Evolutionary conservation across 352 stramenopile genomes (phyloP), one percentile per base, ranked within the genome.

Genomic region (Pythium diclinum): DNA sequence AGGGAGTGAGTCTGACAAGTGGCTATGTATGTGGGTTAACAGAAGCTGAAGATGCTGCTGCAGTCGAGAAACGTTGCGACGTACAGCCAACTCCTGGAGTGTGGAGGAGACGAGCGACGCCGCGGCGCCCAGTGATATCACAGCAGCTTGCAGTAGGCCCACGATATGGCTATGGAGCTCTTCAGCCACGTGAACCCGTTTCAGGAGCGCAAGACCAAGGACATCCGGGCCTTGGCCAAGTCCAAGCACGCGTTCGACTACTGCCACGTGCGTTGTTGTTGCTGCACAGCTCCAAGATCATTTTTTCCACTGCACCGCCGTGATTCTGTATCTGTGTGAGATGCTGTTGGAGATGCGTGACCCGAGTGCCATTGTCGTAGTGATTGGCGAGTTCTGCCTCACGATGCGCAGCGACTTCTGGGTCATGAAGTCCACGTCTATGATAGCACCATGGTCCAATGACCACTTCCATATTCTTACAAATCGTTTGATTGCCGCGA

Each of bases 171-270:
- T 4, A 89, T 92, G 77, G 81, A 92, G 71, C 74, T 78, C 32
- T 92, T 92, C 54, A 76, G 79, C 46, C 84, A 92, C 59, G 58
- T 92, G 38, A 91, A 90, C 51, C 84, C 80, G 38, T 90, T 92
- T 70, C 81, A 92, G 66, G 84, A 92, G 58, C 80, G 81, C 77
- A 92, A 92, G 69, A 91, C 91, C 69, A 81, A 88, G 63, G 80
- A 81, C 58, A 90, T 92, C 54, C 40, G 91, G 30, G 84, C 84
- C 6, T 92, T 89, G 67, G 75, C 81, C 67, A 91, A 91, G 72
- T 87, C 80, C 49, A 86, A 88, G 51, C 72, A 88, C 54, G 65
- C 63, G 14, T 85, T 87, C 28, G 89, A 83, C 59, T 91, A 89
- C 61, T 89, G 79, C 59, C 83, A 92, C 57, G 76, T 83, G 63